Evolutionary conservation across 108 stramenopile species (phyloP), one percentile per base, ranked within the genome.

Genomic region (Skeletonema tropicum): DNA sequence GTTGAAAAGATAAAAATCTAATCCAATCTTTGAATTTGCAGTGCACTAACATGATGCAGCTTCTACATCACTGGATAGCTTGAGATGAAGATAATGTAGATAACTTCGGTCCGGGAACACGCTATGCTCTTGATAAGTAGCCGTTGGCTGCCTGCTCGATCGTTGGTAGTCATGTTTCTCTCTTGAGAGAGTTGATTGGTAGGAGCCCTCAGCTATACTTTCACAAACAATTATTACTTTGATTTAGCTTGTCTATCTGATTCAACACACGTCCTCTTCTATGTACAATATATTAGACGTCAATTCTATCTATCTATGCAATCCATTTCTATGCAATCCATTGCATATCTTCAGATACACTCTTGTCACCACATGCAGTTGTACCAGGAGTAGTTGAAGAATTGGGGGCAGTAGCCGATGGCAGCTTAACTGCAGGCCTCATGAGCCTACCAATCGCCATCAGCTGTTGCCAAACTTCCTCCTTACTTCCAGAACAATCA

Each of bases 401-500:
- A 15, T 19, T 49, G 48, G 48, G n/a, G 2, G 42, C 42, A 45
- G 42, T 5, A 45, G 52, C 19, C 2, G 52, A 9, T 23, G 77
- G 77, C 7, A 80, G 33, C 52, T 71, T 76, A 21, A 77, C 79
- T 31, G 75, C 79, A 9, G 79, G 79, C 25, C 79, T 45, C 79
- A 80, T 80, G 60, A 80, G 63, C 66, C 90, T 66, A 57, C 92
- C 92, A 68, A 94, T 89, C 4, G 90, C 87, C 64, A 79, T 59
- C 46, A 94, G 74, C 73, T 94, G 92, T 60, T 87, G 72, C 92
- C 92, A 94, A 23, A 94, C 92, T 64, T 80, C 75, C 33, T 91
- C 90, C 29, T 89, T 85, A 15, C 79, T 79, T 0, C 88, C 90
- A 6, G 81, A 82, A 70, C 92, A 91, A 87, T 91, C 92, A 60